Evolutionary conservation across 768 basidiomycete genomes (phyloP), one percentile per base, ranked within the genome.

Genomic region (Leccinum ochraceum): DNA sequence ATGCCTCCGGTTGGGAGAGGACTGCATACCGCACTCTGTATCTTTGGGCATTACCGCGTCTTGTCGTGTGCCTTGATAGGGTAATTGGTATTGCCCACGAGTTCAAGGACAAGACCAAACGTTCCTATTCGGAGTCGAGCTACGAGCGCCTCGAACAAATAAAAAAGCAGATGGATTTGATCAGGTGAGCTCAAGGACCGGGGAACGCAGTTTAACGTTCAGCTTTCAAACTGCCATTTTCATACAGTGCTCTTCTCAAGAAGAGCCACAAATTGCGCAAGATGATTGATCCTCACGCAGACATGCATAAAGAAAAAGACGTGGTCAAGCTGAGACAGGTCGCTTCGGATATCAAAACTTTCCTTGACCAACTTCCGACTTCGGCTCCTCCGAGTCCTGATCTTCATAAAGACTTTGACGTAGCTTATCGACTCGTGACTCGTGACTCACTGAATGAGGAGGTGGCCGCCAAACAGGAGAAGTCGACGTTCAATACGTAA

Each of bases 61-160:
- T 82, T 22, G 67, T 81, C 3, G 61, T 78, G 2, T 80, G 76
- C 61, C 71, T 83, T 30, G 77, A 82, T 50, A 56, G 67, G 17
- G 65, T 69, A n/a, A 66, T 74, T 16, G 28, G 64, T 1, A 32
- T 69, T n/a, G 62, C 74, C 6, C 42, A 66, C 44, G 49, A 66
- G 11, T 60, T 68, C 53, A 81, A 81, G 67, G 59, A 13, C 6
- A 64, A 66, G 20, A 66, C 68, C 2, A 81, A 76, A 57, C 67
- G 70, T 46, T 68, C 66, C 17, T 54, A 77, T 14, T 66, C 28
- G 5, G 56, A 63, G 16, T 74, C 66, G n/a, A 55, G 57, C 24
- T 74, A 79, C 55, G 69, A 76, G n/a, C 70, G 69, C 32, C 66
- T 80, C 3, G 80, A 81, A 32, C 66, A 66, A 42, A 46, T 78